Percentiles rank a stretch among this genome's conserved stretches.
Conservation (phyloP, 1,139 yeast species). For the Hanseniaspora sp. region DNA sequence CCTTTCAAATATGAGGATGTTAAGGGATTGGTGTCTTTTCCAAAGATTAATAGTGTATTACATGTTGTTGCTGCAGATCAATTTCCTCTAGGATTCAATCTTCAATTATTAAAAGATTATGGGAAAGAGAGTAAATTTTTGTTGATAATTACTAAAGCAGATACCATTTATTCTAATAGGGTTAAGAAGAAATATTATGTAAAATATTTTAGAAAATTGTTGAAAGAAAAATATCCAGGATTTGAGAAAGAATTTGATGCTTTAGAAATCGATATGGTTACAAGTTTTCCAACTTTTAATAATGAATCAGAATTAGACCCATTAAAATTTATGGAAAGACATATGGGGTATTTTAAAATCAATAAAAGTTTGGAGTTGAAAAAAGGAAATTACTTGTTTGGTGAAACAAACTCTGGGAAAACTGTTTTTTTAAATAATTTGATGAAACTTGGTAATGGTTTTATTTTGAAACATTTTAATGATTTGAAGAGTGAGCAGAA, state of each 20-base stretch:
- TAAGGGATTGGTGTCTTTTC: neutral
- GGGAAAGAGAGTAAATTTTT: neutral
- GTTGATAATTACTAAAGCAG: neutral
- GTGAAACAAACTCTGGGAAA: conserved; percentile 6
- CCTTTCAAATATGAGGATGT: neutral
- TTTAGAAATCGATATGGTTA: neutral
- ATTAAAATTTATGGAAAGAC: neutral
- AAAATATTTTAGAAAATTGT: neutral
- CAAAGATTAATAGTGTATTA: neutral
- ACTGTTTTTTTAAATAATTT: conserved; percentile 1
- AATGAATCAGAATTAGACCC: neutral
- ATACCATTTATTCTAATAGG: neutral
- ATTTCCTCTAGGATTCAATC: neutral
- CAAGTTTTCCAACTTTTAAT: neutral
- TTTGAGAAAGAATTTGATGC: neutral
- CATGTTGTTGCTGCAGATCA: neutral
- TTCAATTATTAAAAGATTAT: neutral
- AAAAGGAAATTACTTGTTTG: neutral
- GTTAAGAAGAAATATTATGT: neutral
- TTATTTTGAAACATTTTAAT: neutral
- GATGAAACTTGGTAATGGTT: neutral
- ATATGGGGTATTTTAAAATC: neutral
- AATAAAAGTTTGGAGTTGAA: neutral
- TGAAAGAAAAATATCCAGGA: neutral
- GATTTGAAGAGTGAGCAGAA: neutral